Evolutionary conservation across 164 flowering plant genomes (phyloP).

Genomic region (Sextonia rubra): DNA sequence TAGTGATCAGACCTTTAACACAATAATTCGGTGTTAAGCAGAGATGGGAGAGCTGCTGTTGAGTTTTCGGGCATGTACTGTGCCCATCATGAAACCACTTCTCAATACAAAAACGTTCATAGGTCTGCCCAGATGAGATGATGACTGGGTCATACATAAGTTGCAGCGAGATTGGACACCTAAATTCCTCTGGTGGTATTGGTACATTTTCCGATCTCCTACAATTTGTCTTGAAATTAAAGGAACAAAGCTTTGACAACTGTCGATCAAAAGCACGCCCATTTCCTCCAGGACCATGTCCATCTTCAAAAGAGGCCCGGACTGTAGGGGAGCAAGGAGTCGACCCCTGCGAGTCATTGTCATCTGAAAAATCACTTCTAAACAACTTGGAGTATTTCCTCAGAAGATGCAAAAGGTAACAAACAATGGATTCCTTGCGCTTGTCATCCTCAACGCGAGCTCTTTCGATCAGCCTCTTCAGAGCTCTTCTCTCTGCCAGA

Average conservation of each 20-base stretch:
- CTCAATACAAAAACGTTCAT: conserved; percentile 91
- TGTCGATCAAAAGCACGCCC: conserved; percentile 70
- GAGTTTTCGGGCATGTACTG: conserved; percentile 89
- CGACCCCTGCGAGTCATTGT: conserved; percentile 97
- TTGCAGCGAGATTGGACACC: conserved; percentile 97
- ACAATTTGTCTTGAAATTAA: conserved; percentile 57
- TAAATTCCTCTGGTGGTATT: conserved; percentile 88
- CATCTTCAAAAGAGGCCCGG: conserved; percentile 55
- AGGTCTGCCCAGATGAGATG: conserved; percentile 94
- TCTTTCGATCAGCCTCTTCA: conserved; percentile 76
- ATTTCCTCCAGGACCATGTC: conserved; percentile 29
- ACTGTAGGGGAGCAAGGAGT: conserved; percentile 92
- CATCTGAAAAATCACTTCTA: conserved; percentile 81
- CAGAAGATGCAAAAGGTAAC: conserved; percentile 90
- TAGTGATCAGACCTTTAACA: conserved; percentile 87
- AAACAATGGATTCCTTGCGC: conserved; percentile 93
- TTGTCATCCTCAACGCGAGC: conserved; percentile 89
- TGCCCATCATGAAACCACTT: conserved; percentile 99
- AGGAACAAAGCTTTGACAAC: conserved; percentile 70
- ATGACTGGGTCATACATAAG: conserved; percentile 97
- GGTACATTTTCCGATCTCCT: conserved; percentile 61
- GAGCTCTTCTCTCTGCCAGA: conserved; percentile 88
- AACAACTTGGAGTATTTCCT: conserved; percentile 89
- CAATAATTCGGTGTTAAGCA: conserved; percentile 91
- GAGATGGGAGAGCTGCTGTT: conserved; percentile 77